phyloP scores from a whole-genome alignment of 225 moss, liverwort and hornwort genomes.

The Bryum argenteum region DNA sequence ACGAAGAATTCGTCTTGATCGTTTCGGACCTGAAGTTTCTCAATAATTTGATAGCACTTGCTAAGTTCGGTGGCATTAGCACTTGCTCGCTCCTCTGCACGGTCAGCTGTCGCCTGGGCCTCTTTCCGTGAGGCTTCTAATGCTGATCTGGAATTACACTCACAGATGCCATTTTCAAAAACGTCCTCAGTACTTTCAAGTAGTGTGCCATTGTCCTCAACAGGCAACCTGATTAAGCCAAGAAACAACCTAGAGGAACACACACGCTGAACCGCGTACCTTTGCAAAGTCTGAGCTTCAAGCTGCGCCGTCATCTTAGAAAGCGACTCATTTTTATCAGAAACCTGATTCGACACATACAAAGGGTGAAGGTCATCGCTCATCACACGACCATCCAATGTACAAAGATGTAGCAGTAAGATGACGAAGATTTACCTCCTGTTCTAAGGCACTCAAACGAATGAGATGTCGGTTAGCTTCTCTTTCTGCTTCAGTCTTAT shows the following conservation, averaged over 20 bases:
- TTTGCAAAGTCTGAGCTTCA: constrained; percentile 74
- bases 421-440: constrained; percentile 68
- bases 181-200: background rate
- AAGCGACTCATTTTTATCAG: constrained; percentile 80
- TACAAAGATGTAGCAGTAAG: constrained; percentile 21
- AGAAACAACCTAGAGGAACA: background rate
- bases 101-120: constrained; percentile 84
- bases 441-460: constrained; percentile 92
- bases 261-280: constrained; percentile 39
- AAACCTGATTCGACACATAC: constrained; percentile 62
- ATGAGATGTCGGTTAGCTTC: constrained; percentile 85
- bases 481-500: constrained; percentile 81
- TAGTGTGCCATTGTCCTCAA: background rate
- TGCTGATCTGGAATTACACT: constrained; percentile 56
- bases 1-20: background rate
- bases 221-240: constrained; percentile 2
- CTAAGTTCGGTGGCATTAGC: constrained; percentile 71
- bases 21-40: constrained; percentile 78
- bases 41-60: constrained; percentile 93
- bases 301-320: constrained; percentile 76
- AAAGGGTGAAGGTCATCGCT: constrained; percentile 19
- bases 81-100: constrained; percentile 86
- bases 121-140: constrained; percentile 84
- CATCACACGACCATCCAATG: constrained; percentile 6
- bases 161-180: constrained; percentile 3